phyloP scores from a whole-genome alignment of 495 filamentous ascomycete genomes.

The Jackrogersella multiformis region DNA sequence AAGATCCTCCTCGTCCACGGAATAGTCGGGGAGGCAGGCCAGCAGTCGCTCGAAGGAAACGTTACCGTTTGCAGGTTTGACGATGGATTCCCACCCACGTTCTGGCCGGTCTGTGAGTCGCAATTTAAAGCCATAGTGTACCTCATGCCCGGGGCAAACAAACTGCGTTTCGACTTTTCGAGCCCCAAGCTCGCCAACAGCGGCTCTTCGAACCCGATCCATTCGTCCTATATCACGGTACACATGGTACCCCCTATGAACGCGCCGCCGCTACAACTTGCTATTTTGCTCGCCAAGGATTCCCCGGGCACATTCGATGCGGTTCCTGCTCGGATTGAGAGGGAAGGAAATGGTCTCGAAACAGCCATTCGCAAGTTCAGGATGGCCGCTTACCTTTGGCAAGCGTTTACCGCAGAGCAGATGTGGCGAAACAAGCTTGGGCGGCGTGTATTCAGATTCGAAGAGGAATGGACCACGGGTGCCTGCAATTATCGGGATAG shows the following conservation, averaged over 20 bases:
- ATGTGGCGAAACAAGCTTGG: slow-evolving; percentile 90
- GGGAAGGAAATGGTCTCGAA: slow-evolving; percentile 82
- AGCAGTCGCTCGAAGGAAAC: slow-evolving; percentile 78
- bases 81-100: slow-evolving; percentile 79
- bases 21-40: slow-evolving; percentile 75
- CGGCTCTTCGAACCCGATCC: slow-evolving; percentile 71
- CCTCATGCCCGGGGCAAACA: slow-evolving; percentile 87
- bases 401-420: slow-evolving; percentile 93
- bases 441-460: slow-evolving; percentile 83
- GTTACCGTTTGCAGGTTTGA: slow-evolving; percentile 83
- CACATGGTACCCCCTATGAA: slow-evolving; percentile 84
- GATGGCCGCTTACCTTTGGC: slow-evolving; percentile 94
- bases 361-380: slow-evolving; percentile 84
- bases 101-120: slow-evolving; percentile 86
- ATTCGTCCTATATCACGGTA: slow-evolving; percentile 80
- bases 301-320: slow-evolving; percentile 88
- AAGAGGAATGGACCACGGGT: slow-evolving; percentile 91
- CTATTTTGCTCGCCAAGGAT: slow-evolving; percentile 84
- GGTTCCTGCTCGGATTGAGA: slow-evolving; percentile 73
- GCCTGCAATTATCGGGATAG: slow-evolving; percentile 76
- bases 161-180: slow-evolving; percentile 82
- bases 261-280: slow-evolving; percentile 82
- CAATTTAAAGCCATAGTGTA: slow-evolving; percentile 91
- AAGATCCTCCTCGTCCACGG: slow-evolving; percentile 85
- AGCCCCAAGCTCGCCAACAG: slow-evolving; percentile 80